Evolutionary conservation across 2,329 filamentous ascomycete genomes (phyloP).

Genomic region (Venturia asperata): DNA sequence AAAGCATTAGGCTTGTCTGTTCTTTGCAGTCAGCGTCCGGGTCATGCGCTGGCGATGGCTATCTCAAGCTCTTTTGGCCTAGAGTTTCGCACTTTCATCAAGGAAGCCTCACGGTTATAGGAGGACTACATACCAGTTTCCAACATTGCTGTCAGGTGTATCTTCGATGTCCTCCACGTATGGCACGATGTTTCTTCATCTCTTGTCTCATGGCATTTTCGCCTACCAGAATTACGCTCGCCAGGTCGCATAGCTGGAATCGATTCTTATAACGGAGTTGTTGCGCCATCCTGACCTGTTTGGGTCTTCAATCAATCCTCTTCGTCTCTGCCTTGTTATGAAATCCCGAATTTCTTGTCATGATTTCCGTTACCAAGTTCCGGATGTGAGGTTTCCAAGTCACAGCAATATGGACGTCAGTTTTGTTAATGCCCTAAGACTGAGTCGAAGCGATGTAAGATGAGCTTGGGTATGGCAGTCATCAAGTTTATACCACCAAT

Average conservation of each 20-base stretch:
- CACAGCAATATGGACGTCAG: background rate
- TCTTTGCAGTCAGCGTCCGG: background rate
- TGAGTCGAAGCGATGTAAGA: too few species aligned
- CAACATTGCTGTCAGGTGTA: too few species aligned
- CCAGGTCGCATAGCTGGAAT: background rate
- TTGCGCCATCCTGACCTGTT: background rate
- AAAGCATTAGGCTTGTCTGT: background rate
- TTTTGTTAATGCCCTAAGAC: background rate
- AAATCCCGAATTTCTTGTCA: background rate
- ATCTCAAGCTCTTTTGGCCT: too few species aligned
- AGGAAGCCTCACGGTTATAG: too few species aligned
- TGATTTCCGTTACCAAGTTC: background rate
- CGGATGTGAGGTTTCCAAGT: background rate
- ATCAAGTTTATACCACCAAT: background rate
- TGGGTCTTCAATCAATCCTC: background rate
- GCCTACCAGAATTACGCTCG: background rate
- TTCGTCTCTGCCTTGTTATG: background rate
- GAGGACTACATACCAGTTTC: too few species aligned
- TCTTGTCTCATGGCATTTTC: background rate
- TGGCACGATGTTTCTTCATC: background rate
- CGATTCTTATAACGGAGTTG: background rate
- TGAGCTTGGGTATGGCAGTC: background rate
- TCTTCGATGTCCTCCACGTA: background rate
- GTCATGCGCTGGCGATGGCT: too few species aligned
- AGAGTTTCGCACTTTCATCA: too few species aligned